Conservation (phyloP, 73 alveolate species). For the Paramecium tetraurelia region DNA sequence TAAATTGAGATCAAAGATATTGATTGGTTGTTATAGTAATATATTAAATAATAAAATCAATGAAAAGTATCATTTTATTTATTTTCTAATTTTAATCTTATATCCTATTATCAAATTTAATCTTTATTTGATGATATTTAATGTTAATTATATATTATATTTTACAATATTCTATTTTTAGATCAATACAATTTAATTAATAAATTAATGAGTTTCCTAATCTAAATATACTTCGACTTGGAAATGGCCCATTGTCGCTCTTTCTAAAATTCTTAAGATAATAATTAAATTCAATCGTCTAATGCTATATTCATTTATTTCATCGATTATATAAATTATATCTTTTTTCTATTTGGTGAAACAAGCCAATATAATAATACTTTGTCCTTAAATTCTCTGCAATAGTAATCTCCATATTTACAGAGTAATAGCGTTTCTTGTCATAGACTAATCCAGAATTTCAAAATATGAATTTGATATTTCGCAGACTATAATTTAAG, state of each 20-base stretch:
- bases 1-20: background rate
- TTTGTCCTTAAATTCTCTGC: no score
- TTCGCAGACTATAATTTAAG: background rate
- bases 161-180: background rate
- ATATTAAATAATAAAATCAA: background rate
- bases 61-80: background rate
- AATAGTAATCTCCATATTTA: no score
- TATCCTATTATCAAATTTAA: background rate
- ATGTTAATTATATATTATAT: no score
- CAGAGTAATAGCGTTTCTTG: background rate
- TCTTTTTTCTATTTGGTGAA: background rate
- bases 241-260: background rate
- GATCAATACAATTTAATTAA: background rate
- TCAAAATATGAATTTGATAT: background rate
- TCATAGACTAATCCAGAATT: background rate
- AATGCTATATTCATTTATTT: no score
- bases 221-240: background rate
- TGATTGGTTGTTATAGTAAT: background rate
- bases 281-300: no score
- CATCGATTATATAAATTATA: background rate
- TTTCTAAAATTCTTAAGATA: background rate
- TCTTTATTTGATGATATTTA: background rate
- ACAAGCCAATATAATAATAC: background rate
- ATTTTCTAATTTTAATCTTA: background rate
- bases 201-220: background rate